phyloP scores from a whole-genome alignment of 345 rosid species.

The Eucalyptus albens region DNA sequence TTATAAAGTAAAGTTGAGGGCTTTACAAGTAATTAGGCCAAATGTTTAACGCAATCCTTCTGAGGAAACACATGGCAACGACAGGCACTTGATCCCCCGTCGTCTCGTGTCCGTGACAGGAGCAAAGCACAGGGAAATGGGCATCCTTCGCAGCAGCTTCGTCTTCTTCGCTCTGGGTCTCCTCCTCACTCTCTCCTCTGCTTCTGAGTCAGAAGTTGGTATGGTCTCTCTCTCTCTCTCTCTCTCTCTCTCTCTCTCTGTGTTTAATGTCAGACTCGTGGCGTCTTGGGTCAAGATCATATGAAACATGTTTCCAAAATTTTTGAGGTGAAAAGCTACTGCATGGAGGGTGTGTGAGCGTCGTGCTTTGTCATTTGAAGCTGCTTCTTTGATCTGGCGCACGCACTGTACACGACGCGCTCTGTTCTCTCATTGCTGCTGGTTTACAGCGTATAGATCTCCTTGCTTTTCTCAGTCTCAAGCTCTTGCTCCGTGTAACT shows the following conservation, averaged over 20 bases:
- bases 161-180: background rate
- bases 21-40: background rate
- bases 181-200: background rate
- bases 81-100: background rate
- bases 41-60: too few species aligned
- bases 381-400: background rate
- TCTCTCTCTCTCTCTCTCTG: background rate
- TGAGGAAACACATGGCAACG: background rate
- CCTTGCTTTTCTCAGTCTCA: background rate
- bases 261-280: background rate
- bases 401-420: background rate
- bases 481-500: background rate
- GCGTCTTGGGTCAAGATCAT: background rate
- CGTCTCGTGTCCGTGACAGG: background rate
- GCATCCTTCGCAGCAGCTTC: background rate
- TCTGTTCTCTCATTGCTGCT: background rate
- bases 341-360: background rate
- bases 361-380: background rate
- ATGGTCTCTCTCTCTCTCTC: background rate
- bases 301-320: background rate
- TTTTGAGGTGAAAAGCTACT: background rate
- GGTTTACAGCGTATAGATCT: background rate
- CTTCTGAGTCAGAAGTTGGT: slow-evolving; percentile 9
- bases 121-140: background rate
- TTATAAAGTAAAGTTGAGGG: background rate